phyloP scores from a whole-genome alignment of 345 rosid genomes.

The Eucalyptus marginata region DNA sequence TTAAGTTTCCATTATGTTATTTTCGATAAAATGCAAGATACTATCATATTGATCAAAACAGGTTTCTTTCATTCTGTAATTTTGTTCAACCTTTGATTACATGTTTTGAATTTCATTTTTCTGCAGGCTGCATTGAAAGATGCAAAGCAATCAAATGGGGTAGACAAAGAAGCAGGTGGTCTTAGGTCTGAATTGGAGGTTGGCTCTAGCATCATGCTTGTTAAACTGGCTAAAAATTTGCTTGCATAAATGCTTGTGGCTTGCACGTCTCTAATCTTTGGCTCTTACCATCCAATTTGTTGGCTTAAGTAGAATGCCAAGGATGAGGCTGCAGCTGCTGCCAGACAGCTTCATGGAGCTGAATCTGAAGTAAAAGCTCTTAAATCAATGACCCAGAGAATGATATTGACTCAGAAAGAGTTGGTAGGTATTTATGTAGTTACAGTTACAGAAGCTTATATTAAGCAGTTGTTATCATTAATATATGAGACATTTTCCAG shows the following conservation, averaged over 20 bases:
- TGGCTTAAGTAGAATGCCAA: slow-evolving; percentile 45
- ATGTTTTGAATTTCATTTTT: not conserved
- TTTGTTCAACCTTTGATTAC: not conserved
- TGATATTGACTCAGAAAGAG: slow-evolving; percentile 94
- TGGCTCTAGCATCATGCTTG: not conserved
- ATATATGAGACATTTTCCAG: slow-evolving; percentile 28
- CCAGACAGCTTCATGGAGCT: slow-evolving; percentile 60
- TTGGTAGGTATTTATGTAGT: slow-evolving; percentile 56
- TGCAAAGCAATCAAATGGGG: slow-evolving; percentile 54
- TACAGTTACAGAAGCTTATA: not conserved
- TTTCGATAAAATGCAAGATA: not conserved
- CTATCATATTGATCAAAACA: not conserved
- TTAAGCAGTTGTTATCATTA: not conserved
- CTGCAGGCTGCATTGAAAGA: slow-evolving; percentile 86
- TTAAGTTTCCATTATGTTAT: not conserved
- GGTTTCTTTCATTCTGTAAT: not conserved
- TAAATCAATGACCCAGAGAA: slow-evolving; percentile 87
- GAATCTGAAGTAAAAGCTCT: slow-evolving; percentile 78
- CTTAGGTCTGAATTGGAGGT: slow-evolving; percentile 82
- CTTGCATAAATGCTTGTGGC: not conserved
- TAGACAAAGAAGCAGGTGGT: slow-evolving; percentile 49
- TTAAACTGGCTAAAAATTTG: not conserved
- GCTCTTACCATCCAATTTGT: not conserved
- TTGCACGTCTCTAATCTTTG: not conserved
- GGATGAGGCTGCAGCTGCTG: slow-evolving; percentile 43